A percentile compares a stretch with the other conserved stretches of the same genome.
These are phyloP conservation scores for Corylus americana DNA, from an alignment of 306 rosid species.

Conservation along the genomic window DNA sequence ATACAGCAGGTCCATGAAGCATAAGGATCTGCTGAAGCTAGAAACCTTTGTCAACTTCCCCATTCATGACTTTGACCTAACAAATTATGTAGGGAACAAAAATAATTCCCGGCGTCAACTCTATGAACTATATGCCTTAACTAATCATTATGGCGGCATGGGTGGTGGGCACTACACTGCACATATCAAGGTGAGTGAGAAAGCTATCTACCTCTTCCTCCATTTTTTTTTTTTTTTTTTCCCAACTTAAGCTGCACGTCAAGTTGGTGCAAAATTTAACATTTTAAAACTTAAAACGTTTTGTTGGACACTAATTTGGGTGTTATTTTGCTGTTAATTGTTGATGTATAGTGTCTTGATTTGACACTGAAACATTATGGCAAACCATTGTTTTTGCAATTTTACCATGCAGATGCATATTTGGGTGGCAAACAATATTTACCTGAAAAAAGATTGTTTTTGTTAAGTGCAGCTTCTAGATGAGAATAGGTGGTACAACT, in stretches of 20 bases:
- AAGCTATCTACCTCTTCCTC: constrained; percentile 2
- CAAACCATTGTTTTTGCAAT: not conserved
- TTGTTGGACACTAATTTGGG: not conserved
- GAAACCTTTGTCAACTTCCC: constrained; percentile 96
- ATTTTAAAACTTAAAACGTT: not conserved
- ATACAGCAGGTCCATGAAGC: constrained; percentile 98
- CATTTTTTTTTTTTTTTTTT: not conserved
- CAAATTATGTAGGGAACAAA: constrained; percentile 87
- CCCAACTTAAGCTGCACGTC: not conserved
- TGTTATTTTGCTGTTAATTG: not conserved
- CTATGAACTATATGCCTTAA: constrained; percentile 86
- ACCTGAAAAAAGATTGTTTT: constrained; percentile 12
- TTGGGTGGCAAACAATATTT: not conserved
- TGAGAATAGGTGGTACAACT: constrained; percentile 90
- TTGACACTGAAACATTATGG: not conserved
- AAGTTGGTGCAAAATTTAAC: not conserved
- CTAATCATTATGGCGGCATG: constrained; percentile 97
- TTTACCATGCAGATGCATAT: not conserved
- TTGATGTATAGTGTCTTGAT: not conserved
- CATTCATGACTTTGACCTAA: constrained; percentile 85
- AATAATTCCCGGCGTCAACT: constrained; percentile 73
- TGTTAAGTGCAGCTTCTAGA: constrained; percentile 69
- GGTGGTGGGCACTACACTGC: constrained; percentile 99
- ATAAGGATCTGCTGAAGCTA: constrained; percentile 47
- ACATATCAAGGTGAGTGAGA: constrained; percentile 75